These are phyloP conservation scores for Fusarium sp. DNA, from an alignment of 2,329 filamentous ascomycete species.

Conservation along the genomic window DNA sequence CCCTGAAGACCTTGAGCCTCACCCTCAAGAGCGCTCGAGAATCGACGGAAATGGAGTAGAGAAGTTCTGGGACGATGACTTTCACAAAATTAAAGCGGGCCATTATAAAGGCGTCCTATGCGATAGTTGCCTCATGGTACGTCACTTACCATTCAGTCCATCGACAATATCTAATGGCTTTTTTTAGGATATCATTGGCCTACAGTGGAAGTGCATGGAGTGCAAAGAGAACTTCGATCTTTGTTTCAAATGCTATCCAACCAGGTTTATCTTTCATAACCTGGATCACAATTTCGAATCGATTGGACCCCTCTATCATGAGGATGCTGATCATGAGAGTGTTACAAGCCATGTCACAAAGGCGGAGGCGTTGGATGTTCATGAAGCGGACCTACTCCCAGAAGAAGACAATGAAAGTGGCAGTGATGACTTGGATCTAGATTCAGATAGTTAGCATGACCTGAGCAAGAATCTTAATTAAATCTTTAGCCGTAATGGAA, in stretches of 20 bases:
- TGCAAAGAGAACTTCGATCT: background rate
- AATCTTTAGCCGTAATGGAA: no score
- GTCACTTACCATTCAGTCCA: accelerated
- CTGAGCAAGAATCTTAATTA: no score
- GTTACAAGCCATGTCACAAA: background rate
- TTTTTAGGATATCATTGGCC: background rate
- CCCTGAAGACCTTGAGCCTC: accelerated
- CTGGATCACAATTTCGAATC: background rate
- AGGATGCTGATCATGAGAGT: background rate
- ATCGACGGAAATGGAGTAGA: background rate
- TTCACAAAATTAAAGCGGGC: background rate
- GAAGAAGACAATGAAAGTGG: no score
- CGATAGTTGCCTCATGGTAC: background rate
- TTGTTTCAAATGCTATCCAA: background rate
- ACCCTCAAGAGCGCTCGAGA: background rate
- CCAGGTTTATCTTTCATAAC: background rate
- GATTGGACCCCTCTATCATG: background rate
- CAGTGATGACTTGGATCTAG: no score
- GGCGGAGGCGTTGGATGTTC: accelerated
- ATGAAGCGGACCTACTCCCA: no score
- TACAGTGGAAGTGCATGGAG: background rate
- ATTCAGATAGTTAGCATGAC: no score
- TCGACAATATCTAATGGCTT: background rate
- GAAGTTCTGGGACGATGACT: background rate
- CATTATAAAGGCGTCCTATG: background rate